Percentiles rank a stretch among this genome's conserved stretches.
These are phyloP conservation scores for Capsicum chinense DNA, from an alignment of 257 asterid species.

Conservation along the genomic window DNA sequence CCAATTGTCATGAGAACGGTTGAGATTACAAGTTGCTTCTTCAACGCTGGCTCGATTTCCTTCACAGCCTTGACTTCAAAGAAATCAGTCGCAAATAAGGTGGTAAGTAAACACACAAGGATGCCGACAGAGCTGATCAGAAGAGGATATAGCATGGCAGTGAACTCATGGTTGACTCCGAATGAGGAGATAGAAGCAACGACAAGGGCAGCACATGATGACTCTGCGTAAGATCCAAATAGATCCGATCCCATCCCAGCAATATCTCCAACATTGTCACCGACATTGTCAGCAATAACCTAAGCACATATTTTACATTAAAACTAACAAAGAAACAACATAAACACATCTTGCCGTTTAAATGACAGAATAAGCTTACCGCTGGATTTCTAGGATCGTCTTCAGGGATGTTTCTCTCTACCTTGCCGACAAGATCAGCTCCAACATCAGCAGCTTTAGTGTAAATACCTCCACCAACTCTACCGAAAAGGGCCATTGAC, in stretches of 20 bases:
- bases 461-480: slow-evolving; percentile 92
- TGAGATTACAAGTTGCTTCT: slow-evolving; percentile 77
- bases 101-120: slow-evolving; percentile 69
- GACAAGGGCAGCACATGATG: slow-evolving; percentile 84
- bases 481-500: slow-evolving; percentile 89
- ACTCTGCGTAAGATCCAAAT: slow-evolving; percentile 80
- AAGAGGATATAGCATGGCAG: slow-evolving; percentile 78
- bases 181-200: slow-evolving; percentile 86
- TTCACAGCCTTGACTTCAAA: slow-evolving; percentile 68
- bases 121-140: slow-evolving; percentile 71
- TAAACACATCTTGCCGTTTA: background rate
- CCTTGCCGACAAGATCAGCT: slow-evolving; percentile 86
- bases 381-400: slow-evolving; percentile 93
- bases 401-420: slow-evolving; percentile 81
- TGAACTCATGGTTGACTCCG: slow-evolving; percentile 73
- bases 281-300: slow-evolving; percentile 86
- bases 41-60: slow-evolving; percentile 79
- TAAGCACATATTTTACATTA: slow-evolving; percentile 32
- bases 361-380: slow-evolving; percentile 42
- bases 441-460: slow-evolving; percentile 95
- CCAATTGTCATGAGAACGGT: slow-evolving; percentile 71
- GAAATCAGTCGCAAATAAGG: slow-evolving; percentile 85
- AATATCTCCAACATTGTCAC: slow-evolving; percentile 89
- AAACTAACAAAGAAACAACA: background rate
- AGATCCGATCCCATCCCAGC: slow-evolving; percentile 93